Base-by-base conservation (phyloP, 202 grass and related monocot genomes). In the Bolboschoenoplectus hybrid region DNA sequence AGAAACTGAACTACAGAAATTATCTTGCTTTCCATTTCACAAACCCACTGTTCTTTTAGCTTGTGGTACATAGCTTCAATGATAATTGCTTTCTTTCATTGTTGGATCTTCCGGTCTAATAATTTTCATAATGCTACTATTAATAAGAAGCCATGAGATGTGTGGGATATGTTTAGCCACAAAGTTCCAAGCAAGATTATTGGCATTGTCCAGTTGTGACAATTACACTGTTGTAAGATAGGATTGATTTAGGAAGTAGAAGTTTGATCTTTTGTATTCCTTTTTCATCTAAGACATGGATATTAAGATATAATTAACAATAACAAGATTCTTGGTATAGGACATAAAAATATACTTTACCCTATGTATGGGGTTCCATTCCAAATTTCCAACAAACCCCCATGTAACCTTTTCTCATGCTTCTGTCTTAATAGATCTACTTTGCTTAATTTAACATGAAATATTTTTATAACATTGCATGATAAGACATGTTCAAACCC, bases 401-500 rank as follows among this genome's bases (percentile, higher is more conserved):
- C 32, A 55, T 55, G 1, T 1, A 60, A 56, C 8, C 47, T 78
- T 55, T 49, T 71, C 12, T 79, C 60, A 39, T 41, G 35, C 14
- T 80, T 80, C 34, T 57, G 50, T 17, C 32, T 32, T 57, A 57
- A 78, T 78, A 51, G 6, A 34, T 9, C 45, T 11, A 51, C 19
- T 46, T 47, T 44, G 7, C 68, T 72, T 47, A n/a, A 72, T 7
- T 55, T 55, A 78, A 14, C 51, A 78, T 56, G 14, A 53, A 60
- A 8, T 43, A 73, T 19, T 80, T 58, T 60, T 80, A 80, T 77
- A 77, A 38, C 47, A 32, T 55, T 36, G 10, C 49, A 76, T 6
- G 13, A 53, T 36, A 55, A 76, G 47, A 58, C 45, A 80, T 80
- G 50, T 80, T 80, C 36, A 60, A 60, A 41, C 13, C 51, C 46